Conservation (phyloP, 345 rosid species). For the Salix koriyanagi region DNA sequence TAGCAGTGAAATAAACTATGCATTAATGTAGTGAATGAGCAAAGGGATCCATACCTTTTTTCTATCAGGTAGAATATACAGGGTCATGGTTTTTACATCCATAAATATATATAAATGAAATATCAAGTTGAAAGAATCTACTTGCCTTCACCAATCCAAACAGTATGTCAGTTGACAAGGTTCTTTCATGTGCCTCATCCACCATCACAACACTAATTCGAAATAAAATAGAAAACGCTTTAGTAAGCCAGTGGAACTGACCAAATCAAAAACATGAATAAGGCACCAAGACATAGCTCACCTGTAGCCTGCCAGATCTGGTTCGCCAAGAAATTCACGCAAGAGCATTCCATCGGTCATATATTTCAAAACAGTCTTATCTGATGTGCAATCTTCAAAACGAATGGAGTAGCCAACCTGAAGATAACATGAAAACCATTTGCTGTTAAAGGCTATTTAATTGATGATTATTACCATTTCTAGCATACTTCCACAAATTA, state of each 20-base stretch:
- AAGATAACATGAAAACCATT: conserved; percentile 17
- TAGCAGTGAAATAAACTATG: neutral
- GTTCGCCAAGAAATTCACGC: conserved; percentile 92
- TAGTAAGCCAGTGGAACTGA: conserved; percentile 12
- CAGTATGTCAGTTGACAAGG: conserved; percentile 89
- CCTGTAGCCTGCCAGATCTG: conserved; percentile 90
- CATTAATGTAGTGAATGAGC: neutral
- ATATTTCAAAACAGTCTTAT: conserved; percentile 83
- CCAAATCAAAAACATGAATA: neutral
- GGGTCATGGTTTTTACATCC: neutral
- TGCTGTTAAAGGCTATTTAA: neutral
- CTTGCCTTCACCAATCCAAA: conserved; percentile 93
- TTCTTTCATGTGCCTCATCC: conserved; percentile 99
- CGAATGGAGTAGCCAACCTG: conserved; percentile 97
- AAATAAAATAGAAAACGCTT: neutral
- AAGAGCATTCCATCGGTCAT: conserved; percentile 98
- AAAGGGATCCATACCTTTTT: neutral
- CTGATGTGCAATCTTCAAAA: conserved; percentile 97
- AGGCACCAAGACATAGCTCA: conserved; percentile 16
- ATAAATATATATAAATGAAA: neutral
- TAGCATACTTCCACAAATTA: no score
- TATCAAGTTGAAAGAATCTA: neutral
- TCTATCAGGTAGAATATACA: neutral
- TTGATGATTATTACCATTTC: no score
- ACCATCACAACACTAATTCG: conserved; percentile 79